Percentiles rank a stretch among this genome's conserved stretches.
phyloP scores from a whole-genome alignment of 2,329 filamentous ascomycete genomes.

The Colletotrichum brevisporum region DNA sequence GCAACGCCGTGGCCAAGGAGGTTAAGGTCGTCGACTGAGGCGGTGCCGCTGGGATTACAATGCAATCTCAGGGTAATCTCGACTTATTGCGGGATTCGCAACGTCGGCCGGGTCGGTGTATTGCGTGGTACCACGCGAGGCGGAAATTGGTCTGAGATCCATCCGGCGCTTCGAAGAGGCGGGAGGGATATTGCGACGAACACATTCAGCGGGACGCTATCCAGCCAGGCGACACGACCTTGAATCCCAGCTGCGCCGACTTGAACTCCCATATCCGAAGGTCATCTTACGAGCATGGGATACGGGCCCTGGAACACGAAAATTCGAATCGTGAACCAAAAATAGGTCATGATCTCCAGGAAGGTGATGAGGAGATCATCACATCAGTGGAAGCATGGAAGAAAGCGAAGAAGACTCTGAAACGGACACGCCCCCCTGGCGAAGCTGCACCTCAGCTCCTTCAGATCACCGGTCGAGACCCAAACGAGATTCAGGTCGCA shows the following conservation, averaged over 20 bases:
- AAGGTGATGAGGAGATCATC: not conserved
- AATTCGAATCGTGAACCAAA: constrained; percentile 10
- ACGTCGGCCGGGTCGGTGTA: constrained; percentile 1
- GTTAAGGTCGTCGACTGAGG: constrained; percentile 59
- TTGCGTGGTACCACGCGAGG: constrained; percentile 20
- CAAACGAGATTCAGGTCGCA: not conserved
- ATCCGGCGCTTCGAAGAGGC: constrained; percentile 14
- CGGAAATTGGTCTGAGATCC: constrained; percentile 33
- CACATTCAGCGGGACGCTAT: not conserved
- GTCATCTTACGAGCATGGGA: constrained; percentile 18
- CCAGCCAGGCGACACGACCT: not conserved
- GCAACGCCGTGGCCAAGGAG: constrained; percentile 71
- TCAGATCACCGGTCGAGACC: constrained; percentile 26
- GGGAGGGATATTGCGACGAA: constrained; percentile 9
- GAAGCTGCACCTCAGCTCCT: constrained; percentile 26
- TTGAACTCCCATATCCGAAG: not conserved
- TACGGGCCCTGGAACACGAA: constrained; percentile 3
- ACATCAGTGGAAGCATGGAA: constrained; percentile 27
- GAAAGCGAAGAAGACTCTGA: constrained; percentile 31
- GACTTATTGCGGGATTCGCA: too few species aligned
- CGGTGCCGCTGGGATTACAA: not conserved
- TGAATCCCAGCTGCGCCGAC: not conserved
- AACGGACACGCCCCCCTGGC: constrained; percentile 19
- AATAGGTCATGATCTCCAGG: constrained; percentile 28
- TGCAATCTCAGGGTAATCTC: too few species aligned